These are phyloP conservation scores for Carallia brachiata DNA, from an alignment of 345 rosid genomes.

Conservation along the genomic window DNA sequence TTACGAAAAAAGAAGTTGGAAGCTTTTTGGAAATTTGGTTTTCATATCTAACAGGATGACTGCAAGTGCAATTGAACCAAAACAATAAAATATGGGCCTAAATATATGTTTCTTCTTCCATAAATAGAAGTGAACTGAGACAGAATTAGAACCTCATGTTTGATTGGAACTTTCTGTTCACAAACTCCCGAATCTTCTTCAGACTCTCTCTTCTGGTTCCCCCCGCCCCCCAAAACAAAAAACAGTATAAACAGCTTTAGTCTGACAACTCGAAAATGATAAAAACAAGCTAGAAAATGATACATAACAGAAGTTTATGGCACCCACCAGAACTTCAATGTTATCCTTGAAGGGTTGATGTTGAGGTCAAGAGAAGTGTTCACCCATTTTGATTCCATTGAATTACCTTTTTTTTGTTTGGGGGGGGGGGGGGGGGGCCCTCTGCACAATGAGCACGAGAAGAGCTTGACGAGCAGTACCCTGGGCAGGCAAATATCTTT, in stretches of 20 bases:
- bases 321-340: slow-evolving; percentile 45
- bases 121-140: neutral
- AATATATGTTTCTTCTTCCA: neutral
- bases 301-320: neutral
- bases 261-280: neutral
- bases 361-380: slow-evolving; percentile 66
- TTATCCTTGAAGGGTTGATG: slow-evolving; percentile 29
- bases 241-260: neutral
- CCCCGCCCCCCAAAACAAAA: neutral
- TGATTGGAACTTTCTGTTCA: slow-evolving; percentile 23
- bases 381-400: slow-evolving; percentile 41
- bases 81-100: too few relatives aligned
- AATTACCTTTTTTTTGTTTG: neutral
- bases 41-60: too few relatives aligned
- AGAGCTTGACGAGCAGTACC: too few relatives aligned
- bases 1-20: too few relatives aligned
- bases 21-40: too few relatives aligned
- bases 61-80: too few relatives aligned
- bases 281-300: too few relatives aligned
- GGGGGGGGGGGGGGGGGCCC: neutral
- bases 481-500: neutral
- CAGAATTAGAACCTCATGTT: slow-evolving; percentile 34
- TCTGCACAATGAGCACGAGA: neutral
- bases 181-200: slow-evolving; percentile 15
- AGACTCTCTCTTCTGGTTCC: slow-evolving; percentile 35